phyloP scores from a whole-genome alignment of 208 protist species.

The Leishmania braziliensis region DNA sequence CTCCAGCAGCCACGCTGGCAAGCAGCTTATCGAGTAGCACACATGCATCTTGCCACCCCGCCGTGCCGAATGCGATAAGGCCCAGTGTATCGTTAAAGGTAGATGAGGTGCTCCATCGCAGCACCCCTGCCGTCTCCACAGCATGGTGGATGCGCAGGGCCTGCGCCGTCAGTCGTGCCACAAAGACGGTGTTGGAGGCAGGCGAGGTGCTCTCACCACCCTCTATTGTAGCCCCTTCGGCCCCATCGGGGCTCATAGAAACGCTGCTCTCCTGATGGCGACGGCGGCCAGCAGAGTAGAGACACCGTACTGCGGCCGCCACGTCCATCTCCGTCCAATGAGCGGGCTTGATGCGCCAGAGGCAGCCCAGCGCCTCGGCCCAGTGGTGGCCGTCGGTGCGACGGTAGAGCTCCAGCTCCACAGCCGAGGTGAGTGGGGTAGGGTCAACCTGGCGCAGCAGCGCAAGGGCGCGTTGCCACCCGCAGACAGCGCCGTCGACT shows the following conservation, averaged over 20 bases:
- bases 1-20: slow-evolving; percentile 1
- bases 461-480: slow-evolving; percentile 44
- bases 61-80: slow-evolving; percentile 32
- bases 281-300: slow-evolving; percentile 44
- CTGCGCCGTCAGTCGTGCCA: slow-evolving; percentile 21
- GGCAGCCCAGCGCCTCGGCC: slow-evolving; percentile 35
- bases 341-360: slow-evolving; percentile 33
- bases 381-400: slow-evolving; percentile 34
- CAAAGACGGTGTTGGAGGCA: background rate
- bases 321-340: slow-evolving; percentile 76
- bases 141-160: slow-evolving; percentile 21
- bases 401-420: slow-evolving; percentile 49
- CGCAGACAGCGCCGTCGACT: slow-evolving; percentile 6
- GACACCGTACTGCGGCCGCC: slow-evolving; percentile 37
- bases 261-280: background rate
- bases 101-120: slow-evolving; percentile 47
- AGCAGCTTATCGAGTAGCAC: slow-evolving; percentile 43
- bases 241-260: background rate
- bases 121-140: slow-evolving; percentile 9
- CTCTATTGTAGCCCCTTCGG: background rate
- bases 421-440: slow-evolving; percentile 33
- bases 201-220: background rate
- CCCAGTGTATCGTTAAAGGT: slow-evolving; percentile 68
- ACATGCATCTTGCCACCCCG: slow-evolving; percentile 50
- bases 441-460: slow-evolving; percentile 34